These are phyloP conservation scores for Tylopilus sp. DNA, from an alignment of 768 basidiomycete genomes.

Conservation along the genomic window DNA sequence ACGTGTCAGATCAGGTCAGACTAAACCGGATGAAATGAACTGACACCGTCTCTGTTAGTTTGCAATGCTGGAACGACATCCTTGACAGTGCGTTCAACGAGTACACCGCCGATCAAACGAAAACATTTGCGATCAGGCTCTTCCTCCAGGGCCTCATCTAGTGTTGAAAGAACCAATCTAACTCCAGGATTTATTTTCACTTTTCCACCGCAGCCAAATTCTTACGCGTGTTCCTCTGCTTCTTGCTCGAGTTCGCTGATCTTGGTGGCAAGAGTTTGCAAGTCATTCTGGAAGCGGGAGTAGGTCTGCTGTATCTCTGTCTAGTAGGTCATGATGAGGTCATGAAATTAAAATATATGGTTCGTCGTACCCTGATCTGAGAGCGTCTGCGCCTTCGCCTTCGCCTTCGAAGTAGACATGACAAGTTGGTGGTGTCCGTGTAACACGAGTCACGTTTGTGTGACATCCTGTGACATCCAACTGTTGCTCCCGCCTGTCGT, in stretches of 20 bases:
- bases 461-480: slow-evolving; percentile 27
- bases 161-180: slow-evolving; percentile 85
- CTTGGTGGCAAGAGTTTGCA: slow-evolving; percentile 89
- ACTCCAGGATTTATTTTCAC: neutral
- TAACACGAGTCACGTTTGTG: slow-evolving; percentile 19
- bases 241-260: slow-evolving; percentile 96
- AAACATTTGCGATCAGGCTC: slow-evolving; percentile 95
- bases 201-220: slow-evolving; percentile 1
- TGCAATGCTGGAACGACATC: slow-evolving; percentile 90
- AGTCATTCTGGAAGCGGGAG: slow-evolving; percentile 77
- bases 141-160: slow-evolving; percentile 75
- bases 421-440: slow-evolving; percentile 7
- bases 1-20: slow-evolving; percentile 7
- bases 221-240: slow-evolving; percentile 90
- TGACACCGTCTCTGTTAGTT: slow-evolving; percentile 85
- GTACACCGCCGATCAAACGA: slow-evolving; percentile 90
- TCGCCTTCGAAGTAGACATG: slow-evolving; percentile 57
- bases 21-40: slow-evolving; percentile 22
- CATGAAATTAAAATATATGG: slow-evolving; percentile 6
- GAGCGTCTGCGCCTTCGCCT: slow-evolving; percentile 53
- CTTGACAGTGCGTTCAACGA: slow-evolving; percentile 93
- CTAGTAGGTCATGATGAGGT: slow-evolving; percentile 43
- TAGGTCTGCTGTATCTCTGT: slow-evolving; percentile 85
- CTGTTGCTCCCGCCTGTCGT: slow-evolving; percentile 15
- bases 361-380: slow-evolving; percentile 66